phyloP scores from a whole-genome alignment of 2,329 filamentous ascomycete genomes.

The Penicillium fuscoglaucum region DNA sequence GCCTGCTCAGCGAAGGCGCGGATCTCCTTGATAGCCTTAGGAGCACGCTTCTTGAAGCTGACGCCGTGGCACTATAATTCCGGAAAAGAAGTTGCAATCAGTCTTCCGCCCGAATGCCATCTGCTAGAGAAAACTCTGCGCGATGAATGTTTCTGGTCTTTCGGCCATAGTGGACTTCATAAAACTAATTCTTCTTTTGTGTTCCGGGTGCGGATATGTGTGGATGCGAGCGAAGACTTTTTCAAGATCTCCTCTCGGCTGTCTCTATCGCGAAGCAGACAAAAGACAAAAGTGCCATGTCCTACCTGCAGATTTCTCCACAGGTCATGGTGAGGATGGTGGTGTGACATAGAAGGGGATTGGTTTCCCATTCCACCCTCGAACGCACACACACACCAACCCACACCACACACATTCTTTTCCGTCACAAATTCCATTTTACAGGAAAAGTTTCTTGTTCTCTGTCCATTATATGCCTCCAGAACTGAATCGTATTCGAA shows the following conservation, averaged over 20 bases:
- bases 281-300: slow-evolving; percentile 9
- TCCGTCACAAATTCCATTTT: slow-evolving; percentile 24
- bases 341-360: slow-evolving; percentile 10
- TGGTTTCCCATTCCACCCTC: slow-evolving; percentile 5
- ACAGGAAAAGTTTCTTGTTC: slow-evolving; percentile 28
- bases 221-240: slow-evolving; percentile 13
- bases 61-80: slow-evolving; percentile 83
- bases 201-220: slow-evolving; percentile 19
- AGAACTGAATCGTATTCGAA: slow-evolving; percentile 25
- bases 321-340: slow-evolving; percentile 12
- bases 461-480: slow-evolving; percentile 36
- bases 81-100: slow-evolving; percentile 53
- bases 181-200: slow-evolving; percentile 60
- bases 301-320: slow-evolving; percentile 14
- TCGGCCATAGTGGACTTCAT: slow-evolving; percentile 66
- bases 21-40: slow-evolving; percentile 99
- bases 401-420: slow-evolving; percentile 20
- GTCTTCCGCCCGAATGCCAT: slow-evolving; percentile 66
- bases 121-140: slow-evolving; percentile 29
- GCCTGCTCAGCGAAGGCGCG: slow-evolving; percentile 86
- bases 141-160: slow-evolving; percentile 29
- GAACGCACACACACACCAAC: slow-evolving; percentile 2
- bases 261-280: slow-evolving; percentile 8
- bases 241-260: slow-evolving; percentile 10
- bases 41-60: slow-evolving; percentile 99